A percentile compares a stretch with the other conserved stretches of the same genome.
phyloP scores from a whole-genome alignment of 805 yeast genomes.

The Zygosaccharomyces lentus region DNA sequence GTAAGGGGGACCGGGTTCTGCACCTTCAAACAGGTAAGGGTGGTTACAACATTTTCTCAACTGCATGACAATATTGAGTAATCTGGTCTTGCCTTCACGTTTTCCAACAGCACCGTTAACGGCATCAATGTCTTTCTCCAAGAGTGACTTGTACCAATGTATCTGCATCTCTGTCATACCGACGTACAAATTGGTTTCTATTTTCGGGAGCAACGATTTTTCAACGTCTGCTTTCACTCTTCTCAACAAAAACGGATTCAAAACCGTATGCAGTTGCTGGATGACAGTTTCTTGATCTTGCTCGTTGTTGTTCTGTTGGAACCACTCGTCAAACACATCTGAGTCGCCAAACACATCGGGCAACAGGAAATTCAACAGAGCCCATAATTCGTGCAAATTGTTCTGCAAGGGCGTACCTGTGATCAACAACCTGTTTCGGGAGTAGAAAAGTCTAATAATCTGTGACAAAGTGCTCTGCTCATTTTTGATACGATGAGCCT shows the following conservation, averaged over 20 bases:
- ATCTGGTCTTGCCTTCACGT: slow-evolving; percentile 85
- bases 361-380: slow-evolving; percentile 77
- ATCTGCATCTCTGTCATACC: slow-evolving; percentile 96
- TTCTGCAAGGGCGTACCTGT: slow-evolving; percentile 97
- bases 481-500: slow-evolving; percentile 94
- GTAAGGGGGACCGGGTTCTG: slow-evolving; percentile 97
- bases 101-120: slow-evolving; percentile 95
- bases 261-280: slow-evolving; percentile 80
- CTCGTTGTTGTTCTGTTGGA: slow-evolving; percentile 45
- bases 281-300: slow-evolving; percentile 76
- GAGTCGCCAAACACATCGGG: slow-evolving; percentile 96
- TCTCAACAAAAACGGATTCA: slow-evolving; percentile 82
- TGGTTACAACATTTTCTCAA: slow-evolving; percentile 95
- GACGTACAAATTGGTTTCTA: slow-evolving; percentile 82
- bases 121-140: slow-evolving; percentile 93
- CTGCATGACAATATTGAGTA: slow-evolving; percentile 94
- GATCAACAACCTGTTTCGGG: slow-evolving; percentile 76
- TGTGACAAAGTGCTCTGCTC: slow-evolving; percentile 91
- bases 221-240: slow-evolving; percentile 93
- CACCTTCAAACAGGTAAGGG: slow-evolving; percentile 97
- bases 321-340: slow-evolving; percentile 89
- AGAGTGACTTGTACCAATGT: slow-evolving; percentile 80
- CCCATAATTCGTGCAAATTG: slow-evolving; percentile 95
- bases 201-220: slow-evolving; percentile 82
- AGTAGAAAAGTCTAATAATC: slow-evolving; percentile 82